Evolutionary conservation across 129 eudicot species (phyloP).

Genomic region (Escallonia herrerae): DNA sequence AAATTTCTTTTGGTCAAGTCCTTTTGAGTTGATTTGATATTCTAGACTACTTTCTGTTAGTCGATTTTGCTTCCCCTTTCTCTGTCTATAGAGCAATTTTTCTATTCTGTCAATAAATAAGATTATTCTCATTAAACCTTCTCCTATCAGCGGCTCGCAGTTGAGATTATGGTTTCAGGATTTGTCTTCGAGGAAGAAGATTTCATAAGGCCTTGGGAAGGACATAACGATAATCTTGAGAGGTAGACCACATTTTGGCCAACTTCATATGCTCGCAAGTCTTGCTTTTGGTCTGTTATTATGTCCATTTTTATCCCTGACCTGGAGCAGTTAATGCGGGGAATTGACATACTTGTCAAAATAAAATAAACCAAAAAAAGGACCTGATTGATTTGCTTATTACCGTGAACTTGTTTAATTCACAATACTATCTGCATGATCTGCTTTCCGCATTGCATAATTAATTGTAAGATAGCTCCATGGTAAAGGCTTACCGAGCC

Average conservation of each 20-base stretch:
- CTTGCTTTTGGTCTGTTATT: background rate
- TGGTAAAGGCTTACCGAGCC: background rate
- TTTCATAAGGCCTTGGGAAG: constrained; percentile 85
- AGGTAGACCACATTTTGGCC: constrained; percentile 37
- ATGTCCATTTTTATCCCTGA: constrained; percentile 1
- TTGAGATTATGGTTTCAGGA: constrained; percentile 80
- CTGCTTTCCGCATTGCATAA: background rate
- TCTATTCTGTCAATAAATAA: constrained; percentile 2
- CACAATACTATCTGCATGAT: too few relatives aligned
- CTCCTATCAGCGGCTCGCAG: constrained; percentile 81
- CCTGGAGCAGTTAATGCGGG: background rate
- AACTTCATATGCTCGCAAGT: background rate
- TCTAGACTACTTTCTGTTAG: background rate
- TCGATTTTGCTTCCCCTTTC: background rate
- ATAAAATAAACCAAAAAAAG: too few relatives aligned
- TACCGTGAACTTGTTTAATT: too few relatives aligned
- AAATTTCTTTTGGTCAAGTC: background rate
- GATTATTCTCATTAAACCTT: constrained; percentile 14
- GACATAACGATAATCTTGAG: constrained; percentile 66
- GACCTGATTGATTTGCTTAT: too few relatives aligned
- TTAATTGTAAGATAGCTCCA: background rate
- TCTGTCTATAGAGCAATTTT: background rate
- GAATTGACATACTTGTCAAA: background rate
- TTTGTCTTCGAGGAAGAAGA: constrained; percentile 81
- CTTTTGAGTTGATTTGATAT: background rate